phyloP scores from a whole-genome alignment of 805 yeast genomes.

The Suhomyces sp. region DNA sequence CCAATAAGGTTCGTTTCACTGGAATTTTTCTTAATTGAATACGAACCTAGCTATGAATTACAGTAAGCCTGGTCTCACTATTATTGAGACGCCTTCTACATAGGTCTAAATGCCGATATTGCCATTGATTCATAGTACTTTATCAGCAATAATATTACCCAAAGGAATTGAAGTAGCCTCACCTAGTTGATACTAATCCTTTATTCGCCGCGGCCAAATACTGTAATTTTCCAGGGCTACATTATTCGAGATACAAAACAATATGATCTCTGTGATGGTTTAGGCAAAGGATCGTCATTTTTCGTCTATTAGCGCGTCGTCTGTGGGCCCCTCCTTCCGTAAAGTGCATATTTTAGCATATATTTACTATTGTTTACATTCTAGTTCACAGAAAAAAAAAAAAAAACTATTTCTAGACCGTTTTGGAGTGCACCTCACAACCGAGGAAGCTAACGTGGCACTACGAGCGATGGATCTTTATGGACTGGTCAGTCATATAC shows the following conservation, averaged over 20 bases:
- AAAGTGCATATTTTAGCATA: not conserved
- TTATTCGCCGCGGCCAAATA: not conserved
- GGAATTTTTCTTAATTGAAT: not conserved
- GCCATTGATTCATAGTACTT: not conserved
- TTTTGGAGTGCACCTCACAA: not conserved
- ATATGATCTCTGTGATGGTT: not conserved
- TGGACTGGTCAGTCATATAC: not conserved
- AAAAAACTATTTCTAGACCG: not conserved
- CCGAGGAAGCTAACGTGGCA: not conserved
- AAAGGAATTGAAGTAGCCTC: not conserved
- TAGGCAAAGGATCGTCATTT: not conserved
- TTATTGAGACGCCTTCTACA: not conserved
- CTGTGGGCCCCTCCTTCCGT: not conserved
- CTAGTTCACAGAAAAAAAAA: not conserved
- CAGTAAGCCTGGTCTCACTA: not conserved
- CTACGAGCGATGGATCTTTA: not conserved
- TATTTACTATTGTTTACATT: not conserved
- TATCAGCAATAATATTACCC: not conserved
- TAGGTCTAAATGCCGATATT: not conserved
- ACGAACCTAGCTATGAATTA: not conserved
- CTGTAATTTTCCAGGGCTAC: not conserved
- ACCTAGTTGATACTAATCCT: not conserved
- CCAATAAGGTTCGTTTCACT: not conserved
- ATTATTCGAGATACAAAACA: not conserved
- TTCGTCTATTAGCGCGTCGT: slow-evolving; percentile 1